These are phyloP conservation scores for Gossypium sturtianum DNA, from an alignment of 345 rosid species.

Conservation along the genomic window DNA sequence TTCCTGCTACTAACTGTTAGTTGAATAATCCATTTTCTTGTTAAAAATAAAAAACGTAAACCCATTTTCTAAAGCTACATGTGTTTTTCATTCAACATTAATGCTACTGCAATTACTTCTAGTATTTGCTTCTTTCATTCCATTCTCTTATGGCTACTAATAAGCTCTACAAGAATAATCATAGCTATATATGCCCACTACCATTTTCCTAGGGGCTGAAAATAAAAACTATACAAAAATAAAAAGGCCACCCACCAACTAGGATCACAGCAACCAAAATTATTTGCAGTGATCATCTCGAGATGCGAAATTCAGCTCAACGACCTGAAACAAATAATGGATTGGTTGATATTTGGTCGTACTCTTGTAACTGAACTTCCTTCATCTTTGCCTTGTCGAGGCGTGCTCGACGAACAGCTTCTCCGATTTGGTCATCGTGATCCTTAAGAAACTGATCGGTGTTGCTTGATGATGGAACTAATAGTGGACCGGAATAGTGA, in stretches of 20 bases:
- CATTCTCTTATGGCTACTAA: not conserved
- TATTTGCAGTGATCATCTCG: conserved; percentile 17
- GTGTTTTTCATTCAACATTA: not conserved
- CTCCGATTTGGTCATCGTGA: conserved; percentile 92
- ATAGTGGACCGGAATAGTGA: conserved; percentile 87
- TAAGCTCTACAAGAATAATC: conserved; percentile 23
- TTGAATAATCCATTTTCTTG: no score
- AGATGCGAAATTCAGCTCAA: conserved; percentile 28
- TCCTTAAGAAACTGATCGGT: conserved; percentile 90
- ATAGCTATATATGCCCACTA: conserved; percentile 19
- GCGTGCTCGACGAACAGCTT: conserved; percentile 82
- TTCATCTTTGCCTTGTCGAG: conserved; percentile 73
- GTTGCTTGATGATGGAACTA: conserved; percentile 36
- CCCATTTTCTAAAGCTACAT: no score
- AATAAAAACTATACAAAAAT: not conserved
- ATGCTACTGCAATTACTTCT: not conserved
- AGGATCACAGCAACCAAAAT: conserved; percentile 13
- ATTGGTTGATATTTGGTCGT: conserved; percentile 40
- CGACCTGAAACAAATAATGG: conserved; percentile 76
- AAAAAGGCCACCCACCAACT: conserved; percentile 6
- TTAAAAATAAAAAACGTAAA: no score
- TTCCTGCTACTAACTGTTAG: no score
- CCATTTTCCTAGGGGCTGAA: no score
- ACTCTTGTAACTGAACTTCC: conserved; percentile 57
- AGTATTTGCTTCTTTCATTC: not conserved